Conservation (phyloP, 2,329 filamentous ascomycete genomes). For the Mycosphaerella sp. region DNA sequence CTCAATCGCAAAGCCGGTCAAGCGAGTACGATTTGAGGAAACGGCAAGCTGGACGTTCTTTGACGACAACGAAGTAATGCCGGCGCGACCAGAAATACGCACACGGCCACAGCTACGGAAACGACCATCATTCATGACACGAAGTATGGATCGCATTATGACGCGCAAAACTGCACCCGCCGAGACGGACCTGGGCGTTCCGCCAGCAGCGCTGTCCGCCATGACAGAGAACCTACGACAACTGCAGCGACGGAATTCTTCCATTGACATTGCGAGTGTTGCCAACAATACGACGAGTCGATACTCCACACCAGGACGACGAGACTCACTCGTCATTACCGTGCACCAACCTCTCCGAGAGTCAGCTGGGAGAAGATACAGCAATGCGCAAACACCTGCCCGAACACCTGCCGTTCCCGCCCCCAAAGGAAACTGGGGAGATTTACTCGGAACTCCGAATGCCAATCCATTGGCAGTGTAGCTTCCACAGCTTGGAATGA, state of each 20-base stretch:
- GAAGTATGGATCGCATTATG: constrained; percentile 17
- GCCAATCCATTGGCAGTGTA: constrained; percentile 12
- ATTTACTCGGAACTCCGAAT: constrained; percentile 12
- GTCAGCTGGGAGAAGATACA: constrained; percentile 16
- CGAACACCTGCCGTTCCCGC: constrained; percentile 7
- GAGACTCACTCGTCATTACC: constrained; percentile 3
- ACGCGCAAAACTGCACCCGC: constrained; percentile 5
- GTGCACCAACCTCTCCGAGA: constrained; percentile 17
- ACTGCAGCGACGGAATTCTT: constrained; percentile 10
- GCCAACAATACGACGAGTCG: constrained; percentile 6
- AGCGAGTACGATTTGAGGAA: constrained; percentile 17
- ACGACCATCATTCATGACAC: constrained; percentile 13
- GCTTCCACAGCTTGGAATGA: neutral
- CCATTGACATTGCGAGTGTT: constrained; percentile 9
- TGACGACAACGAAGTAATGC: constrained; percentile 12
- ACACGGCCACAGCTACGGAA: constrained; percentile 9
- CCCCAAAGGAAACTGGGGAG: constrained; percentile 17
- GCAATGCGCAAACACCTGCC: constrained; percentile 15
- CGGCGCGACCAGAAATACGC: constrained; percentile 4
- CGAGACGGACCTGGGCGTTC: constrained; percentile 10
- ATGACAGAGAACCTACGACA: constrained; percentile 11
- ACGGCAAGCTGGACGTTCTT: constrained; percentile 18
- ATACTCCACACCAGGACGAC: constrained; percentile 7
- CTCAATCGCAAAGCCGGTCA: constrained; percentile 10
- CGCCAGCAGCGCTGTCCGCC: constrained; percentile 11